Evolutionary conservation across 1,139 yeast genomes (phyloP), one percentile per base, ranked within the genome.

Genomic region (Suzukiozyma palmioleophila): DNA sequence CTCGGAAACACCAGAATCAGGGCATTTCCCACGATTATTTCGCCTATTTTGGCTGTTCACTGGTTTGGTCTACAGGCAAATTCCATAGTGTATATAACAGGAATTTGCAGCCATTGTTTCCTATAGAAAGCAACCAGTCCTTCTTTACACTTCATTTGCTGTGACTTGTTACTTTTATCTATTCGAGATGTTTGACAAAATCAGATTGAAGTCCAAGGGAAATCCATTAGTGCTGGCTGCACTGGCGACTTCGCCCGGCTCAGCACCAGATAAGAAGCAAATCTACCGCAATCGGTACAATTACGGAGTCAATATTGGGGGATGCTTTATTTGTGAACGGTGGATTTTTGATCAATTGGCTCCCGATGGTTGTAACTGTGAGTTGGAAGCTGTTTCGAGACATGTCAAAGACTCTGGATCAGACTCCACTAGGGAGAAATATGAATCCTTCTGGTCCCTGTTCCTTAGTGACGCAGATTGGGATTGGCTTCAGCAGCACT

Each of bases 301-400:
- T 54, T 79, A 76, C 53, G 98, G 97, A 10, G 95, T 88, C 28
- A 90, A 90, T 57, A 62, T 92, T 33, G 97, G 98, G 1, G 77
- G 92, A 0, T 65, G 87, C 52, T 90, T 90, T 57, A 83, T 89
- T 1, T 71, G 81, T 40, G 98, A 92, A 54, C 80, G 79, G 50
- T 84, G 83, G 73, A 82, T 89, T 36, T 84, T 64, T 57, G 81
- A 74, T 43, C 65, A 66, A 30, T 66, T 79, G 44, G 72, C 76
- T 11, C 72, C 75, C 22, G 75, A 73, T 12, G 33, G 38, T 8
- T 75, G 82, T n/a, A 62, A 57, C 13, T 59, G 61, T 39, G 98
- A 92, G 60, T 73, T 83, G 41, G 92, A 85, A 33, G 96, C 90
- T 0, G 82, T 81, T 2, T 59, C 59, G 15, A 70, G 72, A 1